Conservation (phyloP, 371 early-diverging fungal species). For the Modicella reniformis region DNA sequence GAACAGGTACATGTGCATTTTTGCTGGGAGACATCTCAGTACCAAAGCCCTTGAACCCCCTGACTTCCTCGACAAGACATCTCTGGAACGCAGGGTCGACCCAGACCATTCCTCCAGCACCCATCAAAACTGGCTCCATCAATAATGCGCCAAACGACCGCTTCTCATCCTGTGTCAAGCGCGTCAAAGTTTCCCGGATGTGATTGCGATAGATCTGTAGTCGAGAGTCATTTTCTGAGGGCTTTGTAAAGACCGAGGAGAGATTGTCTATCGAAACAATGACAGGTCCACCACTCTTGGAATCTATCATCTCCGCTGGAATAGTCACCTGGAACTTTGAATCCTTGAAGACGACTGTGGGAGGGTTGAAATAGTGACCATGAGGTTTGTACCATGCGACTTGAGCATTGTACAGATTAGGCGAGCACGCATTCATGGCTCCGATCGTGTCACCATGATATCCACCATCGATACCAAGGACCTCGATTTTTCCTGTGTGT, state of each 20-base stretch:
- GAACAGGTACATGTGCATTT: constrained; percentile 19
- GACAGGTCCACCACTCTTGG: constrained; percentile 28
- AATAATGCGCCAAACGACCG: constrained; percentile 78
- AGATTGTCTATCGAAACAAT: constrained; percentile 38
- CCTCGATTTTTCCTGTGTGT: constrained; percentile 59
- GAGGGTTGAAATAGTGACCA: constrained; percentile 83
- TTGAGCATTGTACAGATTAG: constrained; percentile 78
- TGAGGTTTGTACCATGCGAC: constrained; percentile 82
- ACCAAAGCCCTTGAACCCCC: constrained; percentile 59
- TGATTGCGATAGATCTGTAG: constrained; percentile 60
- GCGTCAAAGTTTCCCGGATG: constrained; percentile 59
- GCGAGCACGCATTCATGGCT: constrained; percentile 83
- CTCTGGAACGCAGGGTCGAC: constrained; percentile 86
- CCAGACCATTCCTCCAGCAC: constrained; percentile 87
- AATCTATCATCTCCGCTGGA: constrained; percentile 49
- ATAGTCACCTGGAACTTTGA: constrained; percentile 64
- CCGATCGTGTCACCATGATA: constrained; percentile 92
- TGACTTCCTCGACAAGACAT: constrained; percentile 67
- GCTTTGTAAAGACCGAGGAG: constrained; percentile 22
- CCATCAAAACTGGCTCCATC: constrained; percentile 84
- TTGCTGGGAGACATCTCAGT: constrained; percentile 53
- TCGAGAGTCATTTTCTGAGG: constrained; percentile 48
- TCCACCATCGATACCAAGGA: constrained; percentile 78
- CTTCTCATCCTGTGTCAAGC: constrained; percentile 58
- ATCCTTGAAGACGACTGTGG: constrained; percentile 71